Evolutionary conservation across 2,329 filamentous ascomycete genomes (phyloP).

Genomic region (Cordyceps cateniannulata): DNA sequence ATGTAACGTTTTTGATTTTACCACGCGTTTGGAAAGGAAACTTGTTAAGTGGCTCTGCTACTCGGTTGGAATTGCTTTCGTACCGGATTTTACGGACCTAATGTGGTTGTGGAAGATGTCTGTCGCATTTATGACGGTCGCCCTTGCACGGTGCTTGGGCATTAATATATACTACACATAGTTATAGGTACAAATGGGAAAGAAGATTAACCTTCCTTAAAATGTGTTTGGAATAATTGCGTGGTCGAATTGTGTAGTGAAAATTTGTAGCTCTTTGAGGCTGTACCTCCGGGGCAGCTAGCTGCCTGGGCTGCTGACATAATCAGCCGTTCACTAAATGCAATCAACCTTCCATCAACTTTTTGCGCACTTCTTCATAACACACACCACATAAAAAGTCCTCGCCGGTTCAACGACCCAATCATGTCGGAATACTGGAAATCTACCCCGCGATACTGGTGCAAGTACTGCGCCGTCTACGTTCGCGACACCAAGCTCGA

Average conservation of each 20-base stretch:
- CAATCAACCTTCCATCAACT: not conserved
- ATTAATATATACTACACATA: constrained; percentile 14
- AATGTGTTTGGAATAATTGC: not conserved
- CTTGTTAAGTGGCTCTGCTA: constrained; percentile 3
- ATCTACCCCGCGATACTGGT: constrained; percentile 95
- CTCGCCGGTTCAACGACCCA: not conserved
- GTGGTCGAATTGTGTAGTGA: not conserved
- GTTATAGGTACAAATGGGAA: constrained; percentile 13
- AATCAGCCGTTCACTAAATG: not conserved
- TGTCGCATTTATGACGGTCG: constrained; percentile 5
- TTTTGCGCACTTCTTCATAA: not conserved
- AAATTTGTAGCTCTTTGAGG: too few species aligned
- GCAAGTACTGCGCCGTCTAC: constrained; percentile 88
- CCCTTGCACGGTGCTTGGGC: not conserved
- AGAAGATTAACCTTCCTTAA: not conserved
- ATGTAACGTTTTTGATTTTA: constrained; percentile 1
- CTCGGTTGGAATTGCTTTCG: not conserved
- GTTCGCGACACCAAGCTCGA: constrained; percentile 91
- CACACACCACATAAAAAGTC: not conserved
- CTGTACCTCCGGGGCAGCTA: not conserved
- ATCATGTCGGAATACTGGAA: constrained; percentile 98
- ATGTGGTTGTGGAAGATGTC: constrained; percentile 6
- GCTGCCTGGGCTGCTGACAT: not conserved
- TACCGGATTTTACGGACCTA: not conserved
- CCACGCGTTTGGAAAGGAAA: not conserved